Evolutionary conservation across 805 yeast genomes (phyloP).

Genomic region (Saccharomycopsis capsularis): DNA sequence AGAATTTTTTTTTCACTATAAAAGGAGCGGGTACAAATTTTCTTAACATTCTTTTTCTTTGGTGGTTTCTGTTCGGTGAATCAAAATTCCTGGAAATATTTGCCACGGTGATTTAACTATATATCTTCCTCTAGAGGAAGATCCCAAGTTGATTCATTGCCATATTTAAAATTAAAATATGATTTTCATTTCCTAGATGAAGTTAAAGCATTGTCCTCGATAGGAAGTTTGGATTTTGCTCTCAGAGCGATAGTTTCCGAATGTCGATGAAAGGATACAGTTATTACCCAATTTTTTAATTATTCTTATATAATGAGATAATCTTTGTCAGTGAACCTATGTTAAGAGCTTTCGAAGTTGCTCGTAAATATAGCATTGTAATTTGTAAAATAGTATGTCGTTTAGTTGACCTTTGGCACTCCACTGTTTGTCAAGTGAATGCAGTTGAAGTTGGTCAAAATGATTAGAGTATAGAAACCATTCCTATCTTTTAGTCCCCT

Average conservation of each 20-base stretch:
- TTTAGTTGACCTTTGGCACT: too few relatives aligned
- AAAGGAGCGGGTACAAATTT: neutral
- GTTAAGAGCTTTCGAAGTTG: too few relatives aligned
- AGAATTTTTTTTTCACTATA: neutral
- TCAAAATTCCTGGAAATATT: slow-evolving; percentile 21
- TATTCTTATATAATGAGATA: too few relatives aligned
- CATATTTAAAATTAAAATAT: slow-evolving; percentile 16
- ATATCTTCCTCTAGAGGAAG: neutral
- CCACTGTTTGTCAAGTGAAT: too few relatives aligned
- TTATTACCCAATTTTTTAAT: too few relatives aligned
- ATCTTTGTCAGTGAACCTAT: too few relatives aligned
- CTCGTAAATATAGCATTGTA: too few relatives aligned
- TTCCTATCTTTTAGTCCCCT: too few relatives aligned
- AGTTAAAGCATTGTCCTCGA: slow-evolving; percentile 12
- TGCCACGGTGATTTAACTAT: slow-evolving; percentile 21
- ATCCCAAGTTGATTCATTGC: slow-evolving; percentile 21
- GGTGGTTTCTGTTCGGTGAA: slow-evolving; percentile 18
- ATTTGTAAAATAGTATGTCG: too few relatives aligned
- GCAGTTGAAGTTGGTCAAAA: too few relatives aligned
- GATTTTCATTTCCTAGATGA: slow-evolving; percentile 21
- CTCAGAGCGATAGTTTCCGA: slow-evolving; percentile 10
- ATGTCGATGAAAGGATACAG: slow-evolving; percentile 21
- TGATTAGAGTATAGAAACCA: too few relatives aligned
- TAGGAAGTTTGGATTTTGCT: slow-evolving; percentile 21
- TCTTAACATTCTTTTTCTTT: neutral